phyloP scores from a whole-genome alignment of 192 early-diverging fungal species.

The Coemansia sp. region DNA sequence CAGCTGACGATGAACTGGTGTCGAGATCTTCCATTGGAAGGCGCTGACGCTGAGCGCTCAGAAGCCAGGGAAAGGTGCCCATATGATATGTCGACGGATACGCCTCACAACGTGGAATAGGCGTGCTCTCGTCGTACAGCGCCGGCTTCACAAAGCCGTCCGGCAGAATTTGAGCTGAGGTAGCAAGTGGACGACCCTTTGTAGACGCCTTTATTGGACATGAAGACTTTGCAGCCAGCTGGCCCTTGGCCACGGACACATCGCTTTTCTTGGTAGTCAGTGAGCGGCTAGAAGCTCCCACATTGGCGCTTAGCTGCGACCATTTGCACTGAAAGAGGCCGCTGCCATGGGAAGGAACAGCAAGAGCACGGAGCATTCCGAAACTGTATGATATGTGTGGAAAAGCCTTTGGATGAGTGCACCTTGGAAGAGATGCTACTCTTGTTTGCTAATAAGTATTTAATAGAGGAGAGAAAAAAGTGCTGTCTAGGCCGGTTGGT shows the following conservation, averaged over 20 bases:
- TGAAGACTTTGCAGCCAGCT: background rate
- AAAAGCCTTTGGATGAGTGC: background rate
- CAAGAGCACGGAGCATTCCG: constrained; percentile 9
- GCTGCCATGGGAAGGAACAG: constrained; percentile 8
- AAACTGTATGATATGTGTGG: background rate
- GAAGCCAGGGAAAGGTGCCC: constrained; percentile 48
- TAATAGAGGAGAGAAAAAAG: constrained; percentile 8
- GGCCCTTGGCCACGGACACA: constrained; percentile 9
- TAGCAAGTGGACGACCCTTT: constrained; percentile 24
- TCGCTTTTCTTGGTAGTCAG: constrained; percentile 28
- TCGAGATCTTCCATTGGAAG: constrained; percentile 37
- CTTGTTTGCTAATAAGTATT: constrained; percentile 3
- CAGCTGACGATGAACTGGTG: background rate
- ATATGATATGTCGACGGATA: constrained; percentile 21
- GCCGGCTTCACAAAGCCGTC: constrained; percentile 36
- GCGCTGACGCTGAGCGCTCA: constrained; percentile 53
- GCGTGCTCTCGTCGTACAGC: constrained; percentile 36
- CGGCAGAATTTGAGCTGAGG: constrained; percentile 28
- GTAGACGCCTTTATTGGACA: constrained; percentile 8
- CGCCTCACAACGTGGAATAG: constrained; percentile 41
- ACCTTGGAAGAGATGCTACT: background rate
- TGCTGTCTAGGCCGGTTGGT: constrained; percentile 28
- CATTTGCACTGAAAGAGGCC: constrained; percentile 6
- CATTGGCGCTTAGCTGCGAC: constrained; percentile 7
- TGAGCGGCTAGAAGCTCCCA: constrained; percentile 12